phyloP scores from a whole-genome alignment of 2,329 filamentous ascomycete species.

The Fusarium nelsonii region DNA sequence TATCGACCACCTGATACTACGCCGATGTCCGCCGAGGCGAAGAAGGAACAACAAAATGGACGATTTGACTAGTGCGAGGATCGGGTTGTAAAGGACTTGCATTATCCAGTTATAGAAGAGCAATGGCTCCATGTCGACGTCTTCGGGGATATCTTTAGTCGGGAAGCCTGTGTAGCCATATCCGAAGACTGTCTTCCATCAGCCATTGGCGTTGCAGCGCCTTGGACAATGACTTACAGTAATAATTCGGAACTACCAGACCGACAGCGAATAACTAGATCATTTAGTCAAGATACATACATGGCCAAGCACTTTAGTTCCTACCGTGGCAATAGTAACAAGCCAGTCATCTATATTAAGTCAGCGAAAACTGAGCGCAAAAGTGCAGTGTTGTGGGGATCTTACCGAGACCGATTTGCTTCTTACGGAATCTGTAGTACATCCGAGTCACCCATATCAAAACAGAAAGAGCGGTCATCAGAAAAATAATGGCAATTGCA shows the following conservation, averaged over 20 bases:
- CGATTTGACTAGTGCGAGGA: constrained; percentile 60
- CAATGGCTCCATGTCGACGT: constrained; percentile 28
- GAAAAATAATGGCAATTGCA: constrained; percentile 37
- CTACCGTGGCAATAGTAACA: constrained; percentile 34
- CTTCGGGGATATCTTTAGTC: constrained; percentile 13
- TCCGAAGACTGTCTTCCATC: constrained; percentile 16
- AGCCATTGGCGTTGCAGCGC: fast-evolving
- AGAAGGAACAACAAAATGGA: constrained; percentile 61
- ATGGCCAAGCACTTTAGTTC: neutral
- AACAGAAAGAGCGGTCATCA: constrained; percentile 31
- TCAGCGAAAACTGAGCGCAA: neutral
- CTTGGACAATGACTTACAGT: constrained; percentile 9
- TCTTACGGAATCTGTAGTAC: constrained; percentile 34
- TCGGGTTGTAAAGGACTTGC: constrained; percentile 58
- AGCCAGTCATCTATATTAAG: constrained; percentile 36
- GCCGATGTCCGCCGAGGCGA: constrained; percentile 51
- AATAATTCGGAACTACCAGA: constrained; percentile 32
- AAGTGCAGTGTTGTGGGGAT: neutral
- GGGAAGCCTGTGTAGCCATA: constrained; percentile 40
- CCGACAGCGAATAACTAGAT: constrained; percentile 32
- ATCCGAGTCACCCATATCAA: constrained; percentile 34
- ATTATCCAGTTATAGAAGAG: constrained; percentile 44
- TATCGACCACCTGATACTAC: constrained; percentile 44
- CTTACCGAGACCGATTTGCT: constrained; percentile 39
- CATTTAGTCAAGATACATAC: neutral